Percentiles rank a stretch among this genome's conserved stretches.
Evolutionary conservation across 306 rosid genomes (phyloP).

Genomic region (Vigna reflexopilosa): DNA sequence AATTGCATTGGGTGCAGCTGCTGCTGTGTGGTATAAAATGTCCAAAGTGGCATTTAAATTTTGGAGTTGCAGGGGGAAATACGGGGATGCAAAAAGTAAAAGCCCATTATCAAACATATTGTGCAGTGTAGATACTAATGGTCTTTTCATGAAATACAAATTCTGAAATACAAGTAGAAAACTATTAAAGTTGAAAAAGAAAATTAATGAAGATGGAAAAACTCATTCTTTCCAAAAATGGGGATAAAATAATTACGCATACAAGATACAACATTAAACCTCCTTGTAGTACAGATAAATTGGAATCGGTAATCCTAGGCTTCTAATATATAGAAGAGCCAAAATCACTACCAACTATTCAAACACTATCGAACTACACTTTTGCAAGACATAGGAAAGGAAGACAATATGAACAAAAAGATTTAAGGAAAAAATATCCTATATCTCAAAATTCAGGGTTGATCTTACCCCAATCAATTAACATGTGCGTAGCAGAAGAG

Average conservation of each 20-base stretch:
- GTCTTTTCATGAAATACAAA: not conserved
- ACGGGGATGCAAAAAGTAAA: too few species aligned
- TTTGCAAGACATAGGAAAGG: conserved; percentile 42
- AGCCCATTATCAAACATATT: too few species aligned
- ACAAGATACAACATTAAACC: conserved; percentile 55
- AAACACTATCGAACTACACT: conserved; percentile 68
- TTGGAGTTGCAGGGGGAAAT: too few species aligned
- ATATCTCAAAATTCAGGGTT: conserved; percentile 60
- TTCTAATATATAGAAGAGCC: conserved; percentile 58
- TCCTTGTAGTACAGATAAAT: conserved; percentile 48
- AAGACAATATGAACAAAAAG: conserved; percentile 53
- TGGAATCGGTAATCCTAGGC: conserved; percentile 55
- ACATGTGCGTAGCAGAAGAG: conserved; percentile 79
- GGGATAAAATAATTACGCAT: conserved; percentile 41
- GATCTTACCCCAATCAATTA: conserved; percentile 59
- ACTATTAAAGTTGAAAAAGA: conserved; percentile 12
- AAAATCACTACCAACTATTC: conserved; percentile 60
- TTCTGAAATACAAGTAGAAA: not conserved
- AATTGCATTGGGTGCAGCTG: too few species aligned
- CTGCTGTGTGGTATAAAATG: too few species aligned
- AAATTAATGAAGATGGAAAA: conserved; percentile 18
- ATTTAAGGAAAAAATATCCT: conserved; percentile 55
- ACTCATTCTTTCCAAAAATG: conserved; percentile 36
- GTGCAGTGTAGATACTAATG: too few species aligned
- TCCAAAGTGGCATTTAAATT: too few species aligned